A percentile compares a stretch with the other conserved stretches of the same genome.
These are phyloP conservation scores for Tubosaeta brunneosetosa DNA, from an alignment of 768 basidiomycete genomes.

Conservation along the genomic window DNA sequence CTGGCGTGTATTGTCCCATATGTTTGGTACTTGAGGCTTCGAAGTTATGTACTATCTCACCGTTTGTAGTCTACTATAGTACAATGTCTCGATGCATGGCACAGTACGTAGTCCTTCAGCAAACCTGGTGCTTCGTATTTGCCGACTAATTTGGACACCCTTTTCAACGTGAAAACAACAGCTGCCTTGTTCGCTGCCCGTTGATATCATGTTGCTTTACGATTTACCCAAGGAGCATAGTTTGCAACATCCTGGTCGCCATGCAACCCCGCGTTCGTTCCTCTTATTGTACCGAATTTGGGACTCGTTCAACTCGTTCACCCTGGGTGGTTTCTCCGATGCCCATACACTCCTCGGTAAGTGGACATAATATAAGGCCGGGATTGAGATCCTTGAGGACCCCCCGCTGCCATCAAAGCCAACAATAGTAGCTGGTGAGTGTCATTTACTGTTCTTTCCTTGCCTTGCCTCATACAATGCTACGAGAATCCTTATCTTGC, in stretches of 20 bases:
- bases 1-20: background rate
- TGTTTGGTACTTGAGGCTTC: background rate
- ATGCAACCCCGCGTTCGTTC: conserved; percentile 17
- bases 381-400: conserved; percentile 1
- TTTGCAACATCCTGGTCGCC: conserved; percentile 12
- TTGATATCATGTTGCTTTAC: background rate
- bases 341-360: conserved; percentile 3
- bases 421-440: conserved; percentile 27
- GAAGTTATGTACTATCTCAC: background rate
- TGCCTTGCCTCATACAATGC: background rate
- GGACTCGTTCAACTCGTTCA: conserved; percentile 13
- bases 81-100: too few species aligned
- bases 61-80: too few species aligned
- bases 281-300: conserved; percentile 21
- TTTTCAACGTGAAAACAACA: conserved; percentile 16
- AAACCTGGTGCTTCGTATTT: too few species aligned
- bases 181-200: conserved; percentile 16
- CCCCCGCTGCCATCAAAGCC: conserved; percentile 22
- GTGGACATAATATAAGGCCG: conserved; percentile 23
- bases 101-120: background rate
- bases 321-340: background rate
- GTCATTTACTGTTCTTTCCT: background rate
- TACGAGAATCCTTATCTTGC: background rate
- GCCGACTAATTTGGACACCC: too few species aligned
- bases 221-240: background rate